Evolutionary conservation across 352 stramenopile genomes (phyloP).

Genomic region (Aphanomyces astaci): DNA sequence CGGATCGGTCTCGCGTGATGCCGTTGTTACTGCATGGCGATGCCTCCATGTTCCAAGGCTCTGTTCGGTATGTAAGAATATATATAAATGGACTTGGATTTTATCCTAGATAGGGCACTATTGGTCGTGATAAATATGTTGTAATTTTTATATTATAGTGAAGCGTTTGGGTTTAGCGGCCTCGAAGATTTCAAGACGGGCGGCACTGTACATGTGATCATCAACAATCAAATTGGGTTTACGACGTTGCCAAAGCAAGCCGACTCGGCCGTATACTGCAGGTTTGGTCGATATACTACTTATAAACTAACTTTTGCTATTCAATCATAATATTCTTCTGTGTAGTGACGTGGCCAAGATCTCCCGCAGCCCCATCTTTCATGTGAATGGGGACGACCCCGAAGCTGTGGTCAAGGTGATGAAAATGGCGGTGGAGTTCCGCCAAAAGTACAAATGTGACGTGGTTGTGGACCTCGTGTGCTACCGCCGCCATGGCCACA

Average conservation of each 20-base stretch:
- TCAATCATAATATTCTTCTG: background rate
- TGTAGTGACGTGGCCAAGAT: conserved; percentile 95
- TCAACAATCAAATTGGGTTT: conserved; percentile 99
- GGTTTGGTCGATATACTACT: conserved; percentile 27
- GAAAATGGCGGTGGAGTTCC: conserved; percentile 86
- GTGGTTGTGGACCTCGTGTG: conserved; percentile 98
- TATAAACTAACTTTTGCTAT: background rate
- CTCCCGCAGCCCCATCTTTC: conserved; percentile 89
- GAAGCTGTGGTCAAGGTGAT: conserved; percentile 89
- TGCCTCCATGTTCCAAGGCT: conserved; percentile 86
- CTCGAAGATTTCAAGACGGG: conserved; percentile 94
- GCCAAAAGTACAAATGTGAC: conserved; percentile 91
- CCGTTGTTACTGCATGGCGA: conserved; percentile 98
- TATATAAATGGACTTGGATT: no score
- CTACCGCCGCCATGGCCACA: conserved; percentile 98
- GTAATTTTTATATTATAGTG: conserved; percentile 24
- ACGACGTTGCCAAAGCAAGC: conserved; percentile 97
- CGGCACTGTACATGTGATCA: conserved; percentile 98
- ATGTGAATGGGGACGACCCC: conserved; percentile 97
- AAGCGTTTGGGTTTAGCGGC: conserved; percentile 76
- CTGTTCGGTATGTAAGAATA: conserved; percentile 40
- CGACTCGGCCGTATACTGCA: conserved; percentile 96
- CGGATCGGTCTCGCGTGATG: conserved; percentile 86
- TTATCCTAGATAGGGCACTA: no score
- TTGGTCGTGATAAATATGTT: background rate